phyloP scores from a whole-genome alignment of 2,329 filamentous ascomycete genomes.

The Calonectria ilicicola region DNA sequence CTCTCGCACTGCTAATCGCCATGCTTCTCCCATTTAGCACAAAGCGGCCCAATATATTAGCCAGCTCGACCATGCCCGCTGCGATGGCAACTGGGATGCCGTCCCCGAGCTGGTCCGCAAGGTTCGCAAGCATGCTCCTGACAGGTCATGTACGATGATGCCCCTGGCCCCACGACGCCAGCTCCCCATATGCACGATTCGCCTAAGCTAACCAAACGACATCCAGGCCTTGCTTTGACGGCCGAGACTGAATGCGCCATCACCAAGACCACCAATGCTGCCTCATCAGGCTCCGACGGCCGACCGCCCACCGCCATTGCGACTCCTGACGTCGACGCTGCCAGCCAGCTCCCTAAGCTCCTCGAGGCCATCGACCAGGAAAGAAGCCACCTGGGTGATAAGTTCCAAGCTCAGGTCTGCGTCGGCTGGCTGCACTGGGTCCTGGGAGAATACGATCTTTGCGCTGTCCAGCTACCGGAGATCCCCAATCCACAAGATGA shows the following conservation, averaged over 20 bases:
- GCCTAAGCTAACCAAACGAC: slow-evolving; percentile 23
- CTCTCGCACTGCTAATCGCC: slow-evolving; percentile 32
- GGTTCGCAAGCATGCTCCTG: slow-evolving; percentile 91
- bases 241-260: slow-evolving; percentile 78
- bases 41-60: slow-evolving; percentile 88
- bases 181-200: neutral
- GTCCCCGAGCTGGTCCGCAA: slow-evolving; percentile 93
- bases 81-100: slow-evolving; percentile 87
- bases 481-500: slow-evolving; percentile 69
- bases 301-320: slow-evolving; percentile 55
- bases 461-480: slow-evolving; percentile 67
- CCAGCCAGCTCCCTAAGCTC: slow-evolving; percentile 62
- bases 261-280: slow-evolving; percentile 61
- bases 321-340: slow-evolving; percentile 58
- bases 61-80: slow-evolving; percentile 87
- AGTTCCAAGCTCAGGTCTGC: slow-evolving; percentile 85
- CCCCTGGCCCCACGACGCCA: slow-evolving; percentile 13
- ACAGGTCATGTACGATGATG: slow-evolving; percentile 78
- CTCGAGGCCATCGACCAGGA: slow-evolving; percentile 70
- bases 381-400: slow-evolving; percentile 64
- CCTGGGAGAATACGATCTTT: slow-evolving; percentile 74
- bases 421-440: slow-evolving; percentile 89
- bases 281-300: slow-evolving; percentile 33
- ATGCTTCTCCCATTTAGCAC: slow-evolving; percentile 53
- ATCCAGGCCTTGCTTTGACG: slow-evolving; percentile 74